Conservation (phyloP, 192 early-diverging fungal genomes). For the Pecoramyces ruminantium region DNA sequence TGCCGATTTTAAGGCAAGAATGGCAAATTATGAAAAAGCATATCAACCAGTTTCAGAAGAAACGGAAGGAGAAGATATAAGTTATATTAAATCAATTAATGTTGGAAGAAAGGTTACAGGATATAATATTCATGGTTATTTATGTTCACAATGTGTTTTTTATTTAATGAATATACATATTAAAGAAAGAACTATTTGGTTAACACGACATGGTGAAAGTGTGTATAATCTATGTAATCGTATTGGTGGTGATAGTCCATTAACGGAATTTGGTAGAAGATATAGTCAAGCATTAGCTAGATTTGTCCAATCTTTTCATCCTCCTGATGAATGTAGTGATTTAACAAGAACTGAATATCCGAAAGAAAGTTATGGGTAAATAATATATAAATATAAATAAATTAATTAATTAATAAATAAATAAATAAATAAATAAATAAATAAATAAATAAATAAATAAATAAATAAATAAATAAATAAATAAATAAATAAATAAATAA, state of each 20-base stretch:
- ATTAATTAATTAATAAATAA: too few relatives aligned
- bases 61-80: conserved; percentile 58
- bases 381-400: too few relatives aligned
- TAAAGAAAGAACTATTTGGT: conserved; percentile 60
- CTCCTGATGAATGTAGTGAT: background rate
- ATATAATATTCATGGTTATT: conserved; percentile 83
- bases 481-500: too few relatives aligned
- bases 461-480: too few relatives aligned
- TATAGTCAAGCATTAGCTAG: conserved; percentile 58
- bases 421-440: too few relatives aligned
- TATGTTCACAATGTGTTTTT: conserved; percentile 85
- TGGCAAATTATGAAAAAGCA: conserved; percentile 83
- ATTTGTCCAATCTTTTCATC: conserved; percentile 38
- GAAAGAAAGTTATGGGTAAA: background rate
- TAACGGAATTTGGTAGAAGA: conserved; percentile 49
- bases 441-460: too few relatives aligned
- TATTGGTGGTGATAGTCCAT: conserved; percentile 75
- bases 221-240: conserved; percentile 64
- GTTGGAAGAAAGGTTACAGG: conserved; percentile 92
- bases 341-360: background rate
- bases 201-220: conserved; percentile 88
- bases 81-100: conserved; percentile 92
- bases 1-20: conserved; percentile 67
- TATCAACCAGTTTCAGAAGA: conserved; percentile 69
- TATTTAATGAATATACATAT: conserved; percentile 87